These are phyloP conservation scores for Amaranthus hypochondriacus DNA, from an alignment of 148 eudicot genomes.

Conservation along the genomic window DNA sequence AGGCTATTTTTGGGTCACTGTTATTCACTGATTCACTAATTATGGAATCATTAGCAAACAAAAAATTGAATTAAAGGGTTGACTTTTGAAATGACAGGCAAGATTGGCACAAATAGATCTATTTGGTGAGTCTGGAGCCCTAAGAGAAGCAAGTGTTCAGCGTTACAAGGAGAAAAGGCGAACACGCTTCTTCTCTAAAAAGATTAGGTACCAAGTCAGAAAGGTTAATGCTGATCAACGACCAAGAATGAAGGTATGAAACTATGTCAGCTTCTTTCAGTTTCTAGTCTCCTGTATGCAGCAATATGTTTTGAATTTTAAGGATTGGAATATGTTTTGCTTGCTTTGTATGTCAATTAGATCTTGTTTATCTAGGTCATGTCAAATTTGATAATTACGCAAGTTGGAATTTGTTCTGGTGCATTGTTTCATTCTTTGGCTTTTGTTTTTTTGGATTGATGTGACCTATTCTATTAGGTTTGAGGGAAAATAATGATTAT, in stretches of 20 bases:
- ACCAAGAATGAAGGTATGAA: conserved; percentile 78
- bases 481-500: neutral
- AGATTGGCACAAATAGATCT: conserved; percentile 74
- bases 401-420: conserved; percentile 13
- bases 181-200: conserved; percentile 77
- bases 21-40: neutral
- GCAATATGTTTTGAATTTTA: too few relatives aligned
- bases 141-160: conserved; percentile 77
- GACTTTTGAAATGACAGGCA: conserved; percentile 38
- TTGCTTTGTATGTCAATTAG: too few relatives aligned
- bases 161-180: conserved; percentile 88
- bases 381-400: neutral
- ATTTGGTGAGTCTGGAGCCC: conserved; percentile 64
- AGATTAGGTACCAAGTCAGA: conserved; percentile 80
- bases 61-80: neutral
- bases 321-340: too few relatives aligned
- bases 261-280: conserved; percentile 15
- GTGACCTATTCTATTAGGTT: neutral
- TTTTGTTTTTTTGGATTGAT: neutral
- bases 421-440: conserved; percentile 31
- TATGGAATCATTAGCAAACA: neutral
- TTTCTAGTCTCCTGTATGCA: neutral
- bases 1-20: neutral
- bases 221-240: conserved; percentile 88
- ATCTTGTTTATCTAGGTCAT: neutral